Evolutionary conservation across 306 rosid genomes (phyloP).

Genomic region (Vigna mungo): DNA sequence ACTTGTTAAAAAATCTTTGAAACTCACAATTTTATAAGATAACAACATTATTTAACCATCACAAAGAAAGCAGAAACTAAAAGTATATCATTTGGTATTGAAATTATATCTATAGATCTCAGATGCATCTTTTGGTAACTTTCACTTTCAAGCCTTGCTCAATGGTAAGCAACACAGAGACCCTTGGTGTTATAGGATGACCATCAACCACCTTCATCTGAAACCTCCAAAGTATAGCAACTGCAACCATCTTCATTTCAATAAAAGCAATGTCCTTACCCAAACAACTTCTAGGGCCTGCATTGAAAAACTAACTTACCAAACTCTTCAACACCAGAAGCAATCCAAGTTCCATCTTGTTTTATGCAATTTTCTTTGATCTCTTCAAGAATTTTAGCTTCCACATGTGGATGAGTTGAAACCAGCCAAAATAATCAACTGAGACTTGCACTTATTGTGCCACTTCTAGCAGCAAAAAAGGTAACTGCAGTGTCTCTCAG

Average conservation of each 20-base stretch:
- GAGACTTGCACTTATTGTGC: constrained; percentile 22
- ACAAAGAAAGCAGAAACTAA: too few relatives aligned
- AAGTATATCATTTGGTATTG: too few relatives aligned
- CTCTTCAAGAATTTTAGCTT: constrained; percentile 21
- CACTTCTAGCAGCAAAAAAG: neutral
- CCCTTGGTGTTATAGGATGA: neutral
- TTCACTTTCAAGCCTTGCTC: constrained; percentile 22
- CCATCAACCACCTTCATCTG: constrained; percentile 15
- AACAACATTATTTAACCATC: too few relatives aligned
- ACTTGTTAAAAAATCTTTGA: too few relatives aligned
- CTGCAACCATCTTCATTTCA: constrained; percentile 28
- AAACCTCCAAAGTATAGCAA: constrained; percentile 27
- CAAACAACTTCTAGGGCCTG: neutral
- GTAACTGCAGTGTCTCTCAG: constrained; percentile 4
- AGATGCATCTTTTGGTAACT: neutral
- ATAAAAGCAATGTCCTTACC: constrained; percentile 1
- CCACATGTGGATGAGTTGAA: constrained; percentile 16
- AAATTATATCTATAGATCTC: neutral
- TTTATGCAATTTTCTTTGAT: neutral
- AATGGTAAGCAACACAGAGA: constrained; percentile 17
- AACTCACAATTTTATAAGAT: too few relatives aligned
- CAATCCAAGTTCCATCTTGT: neutral
- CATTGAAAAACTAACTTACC: neutral
- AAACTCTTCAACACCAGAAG: neutral
- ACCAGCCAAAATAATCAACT: constrained; percentile 37